Base-by-base conservation (phyloP, 2,329 filamentous ascomycete species). In the Allantophomopsis cytisporea region DNA sequence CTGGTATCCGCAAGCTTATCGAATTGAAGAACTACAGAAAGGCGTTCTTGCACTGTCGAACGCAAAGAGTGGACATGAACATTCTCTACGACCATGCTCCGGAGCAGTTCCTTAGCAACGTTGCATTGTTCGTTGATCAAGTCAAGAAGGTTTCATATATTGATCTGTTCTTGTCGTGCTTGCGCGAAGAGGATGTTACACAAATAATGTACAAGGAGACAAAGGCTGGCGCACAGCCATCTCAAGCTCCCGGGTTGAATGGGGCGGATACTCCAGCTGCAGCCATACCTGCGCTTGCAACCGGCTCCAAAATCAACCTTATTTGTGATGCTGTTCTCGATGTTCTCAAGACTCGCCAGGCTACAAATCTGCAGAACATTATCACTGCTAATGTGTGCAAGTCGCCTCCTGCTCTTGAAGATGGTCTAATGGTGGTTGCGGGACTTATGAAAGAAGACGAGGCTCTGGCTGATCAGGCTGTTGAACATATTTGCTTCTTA, bases 401-500 rank as follows among this genome's bases (percentile, higher is more conserved):
- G 58, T 74, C 69, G 4, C 91, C 91, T 1, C 87, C 91, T 6
- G 89, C 94, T 38, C 71, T 96, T 1, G 84, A 93, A 42, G 80
- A 89, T 44, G 91, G 87, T 2, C 66, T 98, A 38, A 64, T 64
- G 2, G 76, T 96, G 23, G 83, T 96, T 28, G 80, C 85, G 4
- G 71, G 78, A 39, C 63, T 98, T 30, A 72, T 77, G 66, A 44
- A 72, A 40, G 71, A 80, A 47, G 74, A 82, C 37, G 66, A 76
- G 33, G 71, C 77, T 39, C 69, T 88, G 47, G 85, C 86, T 0
- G 89, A 96, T 49, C 81, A 80, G 57, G 89, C 89, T 0, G 81
- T 95, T 16, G 87, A 95, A 55, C 91, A 98, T 54, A 95, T 98
- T 43, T 96, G 87, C 66, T 98, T 98, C 67, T 71, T 98, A 33